Conservation (phyloP, 257 asterid genomes). For the Orobanche coerulescens region DNA sequence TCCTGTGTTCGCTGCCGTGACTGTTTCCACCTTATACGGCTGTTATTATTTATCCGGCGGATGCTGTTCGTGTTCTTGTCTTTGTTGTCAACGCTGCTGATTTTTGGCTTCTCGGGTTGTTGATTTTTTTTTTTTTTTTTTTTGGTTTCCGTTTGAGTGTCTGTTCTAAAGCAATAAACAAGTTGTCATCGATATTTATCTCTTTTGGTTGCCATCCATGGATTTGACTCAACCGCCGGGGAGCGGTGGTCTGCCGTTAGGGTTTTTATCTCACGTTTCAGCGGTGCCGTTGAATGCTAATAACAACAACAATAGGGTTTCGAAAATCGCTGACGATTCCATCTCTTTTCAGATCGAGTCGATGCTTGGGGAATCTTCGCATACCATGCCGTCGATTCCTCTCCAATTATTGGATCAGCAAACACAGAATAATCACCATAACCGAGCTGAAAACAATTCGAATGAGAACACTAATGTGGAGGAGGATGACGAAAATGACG, state of each 20-base stretch:
- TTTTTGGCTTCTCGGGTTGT: not conserved
- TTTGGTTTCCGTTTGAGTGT: not conserved
- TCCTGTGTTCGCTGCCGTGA: slow-evolving; percentile 9
- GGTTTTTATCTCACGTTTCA: slow-evolving; percentile 43
- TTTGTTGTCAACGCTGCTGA: slow-evolving; percentile 23
- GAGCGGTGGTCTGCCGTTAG: slow-evolving; percentile 40
- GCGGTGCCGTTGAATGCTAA: slow-evolving; percentile 16
- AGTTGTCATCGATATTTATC: not conserved
- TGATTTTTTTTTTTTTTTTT: not conserved
- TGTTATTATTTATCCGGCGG: slow-evolving; percentile 11
- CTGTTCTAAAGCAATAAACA: not conserved
- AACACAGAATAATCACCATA: slow-evolving; percentile 25
- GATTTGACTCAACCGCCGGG: slow-evolving; percentile 48
- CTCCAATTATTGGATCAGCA: slow-evolving; percentile 62
- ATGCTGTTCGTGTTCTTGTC: slow-evolving; percentile 17
- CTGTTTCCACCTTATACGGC: slow-evolving; percentile 5
- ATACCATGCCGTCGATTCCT: slow-evolving; percentile 37
- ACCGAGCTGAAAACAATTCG: slow-evolving; percentile 6
- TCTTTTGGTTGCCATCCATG: slow-evolving; percentile 26
- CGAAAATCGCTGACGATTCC: slow-evolving; percentile 36
- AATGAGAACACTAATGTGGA: slow-evolving; percentile 15
- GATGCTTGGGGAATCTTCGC: slow-evolving; percentile 27
- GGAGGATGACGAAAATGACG: slow-evolving; percentile 32
- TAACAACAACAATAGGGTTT: slow-evolving; percentile 16
- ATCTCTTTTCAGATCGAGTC: slow-evolving; percentile 55